A percentile compares a stretch with the other conserved stretches of the same genome.
Evolutionary conservation across 108 stramenopile species (phyloP).

Genomic region (Halocafeteria seosinensis): DNA sequence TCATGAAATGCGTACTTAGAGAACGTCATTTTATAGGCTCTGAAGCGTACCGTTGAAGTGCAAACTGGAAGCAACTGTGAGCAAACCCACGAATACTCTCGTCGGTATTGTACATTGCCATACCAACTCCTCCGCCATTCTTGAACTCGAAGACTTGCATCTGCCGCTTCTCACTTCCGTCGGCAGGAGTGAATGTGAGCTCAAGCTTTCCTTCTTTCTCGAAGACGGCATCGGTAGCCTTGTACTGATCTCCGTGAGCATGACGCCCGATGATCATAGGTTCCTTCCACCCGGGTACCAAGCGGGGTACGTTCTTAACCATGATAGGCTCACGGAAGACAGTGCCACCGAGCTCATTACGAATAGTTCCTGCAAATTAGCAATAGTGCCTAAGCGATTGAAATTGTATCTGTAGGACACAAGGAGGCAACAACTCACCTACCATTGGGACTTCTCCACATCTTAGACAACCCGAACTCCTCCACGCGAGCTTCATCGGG

Average conservation of each 20-base stretch:
- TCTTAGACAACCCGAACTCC: slow-evolving; percentile 29
- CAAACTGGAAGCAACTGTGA: slow-evolving; percentile 25
- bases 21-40: no score
- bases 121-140: slow-evolving; percentile 22
- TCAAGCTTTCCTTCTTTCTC: slow-evolving; percentile 21
- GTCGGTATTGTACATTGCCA: slow-evolving; percentile 37
- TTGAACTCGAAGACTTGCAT: slow-evolving; percentile 23
- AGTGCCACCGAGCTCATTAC: slow-evolving; percentile 29
- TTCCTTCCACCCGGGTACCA: slow-evolving; percentile 33
- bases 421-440: no score
- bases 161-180: slow-evolving; percentile 13
- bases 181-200: slow-evolving; percentile 25
- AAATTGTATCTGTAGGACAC: slow-evolving; percentile 4
- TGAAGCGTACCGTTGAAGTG: slow-evolving; percentile 30
- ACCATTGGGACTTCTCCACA: slow-evolving; percentile 18
- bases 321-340: slow-evolving; percentile 38
- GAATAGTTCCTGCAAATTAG: no score
- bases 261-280: slow-evolving; percentile 30
- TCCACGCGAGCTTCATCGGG: slow-evolving; percentile 34
- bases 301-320: slow-evolving; percentile 32
- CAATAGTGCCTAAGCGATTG: no score
- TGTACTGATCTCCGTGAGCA: slow-evolving; percentile 29
- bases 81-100: slow-evolving; percentile 32
- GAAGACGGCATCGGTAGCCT: slow-evolving; percentile 24
- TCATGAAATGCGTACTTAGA: no score